These are phyloP conservation scores for Stephania yunnanensis DNA, from an alignment of 164 flowering plant species.

Conservation along the genomic window DNA sequence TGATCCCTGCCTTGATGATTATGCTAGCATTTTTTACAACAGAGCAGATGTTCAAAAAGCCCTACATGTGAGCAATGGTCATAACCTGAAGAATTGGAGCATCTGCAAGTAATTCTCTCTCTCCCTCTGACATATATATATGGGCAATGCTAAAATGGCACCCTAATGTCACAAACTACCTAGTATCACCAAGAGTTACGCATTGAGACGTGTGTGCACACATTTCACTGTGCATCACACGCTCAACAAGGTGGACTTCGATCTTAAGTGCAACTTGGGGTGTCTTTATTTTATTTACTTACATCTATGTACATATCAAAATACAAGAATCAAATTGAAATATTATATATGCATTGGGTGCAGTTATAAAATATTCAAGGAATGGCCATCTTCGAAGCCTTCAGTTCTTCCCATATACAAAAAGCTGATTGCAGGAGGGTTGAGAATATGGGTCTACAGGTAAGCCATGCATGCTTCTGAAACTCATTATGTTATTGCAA, in stretches of 20 bases:
- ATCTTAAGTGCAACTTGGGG: no score
- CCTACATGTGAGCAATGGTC: conserved; percentile 77
- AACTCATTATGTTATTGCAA: background rate
- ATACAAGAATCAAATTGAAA: background rate
- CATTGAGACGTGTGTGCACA: no score
- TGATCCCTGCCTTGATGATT: conserved; percentile 83
- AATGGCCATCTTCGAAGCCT: conserved; percentile 56
- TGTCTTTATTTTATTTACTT: no score
- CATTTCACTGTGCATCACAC: no score
- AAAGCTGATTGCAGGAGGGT: conserved; percentile 76
- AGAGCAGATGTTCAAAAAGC: conserved; percentile 82
- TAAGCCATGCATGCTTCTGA: conserved; percentile 14
- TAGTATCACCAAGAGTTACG: no score
- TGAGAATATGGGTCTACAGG: conserved; percentile 97
- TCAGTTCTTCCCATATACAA: conserved; percentile 84
- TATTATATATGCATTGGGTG: conserved; percentile 19
- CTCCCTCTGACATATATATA: background rate
- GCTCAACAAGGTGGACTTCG: no score
- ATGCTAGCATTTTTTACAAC: conserved; percentile 69
- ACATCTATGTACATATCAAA: background rate
- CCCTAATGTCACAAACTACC: no score
- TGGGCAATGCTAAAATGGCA: no score
- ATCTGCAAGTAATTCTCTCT: conserved; percentile 76
- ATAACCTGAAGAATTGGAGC: conserved; percentile 60
- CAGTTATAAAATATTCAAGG: conserved; percentile 44